phyloP scores from a whole-genome alignment of 176 grass and related monocot genomes.

The Bromus sterilis region DNA sequence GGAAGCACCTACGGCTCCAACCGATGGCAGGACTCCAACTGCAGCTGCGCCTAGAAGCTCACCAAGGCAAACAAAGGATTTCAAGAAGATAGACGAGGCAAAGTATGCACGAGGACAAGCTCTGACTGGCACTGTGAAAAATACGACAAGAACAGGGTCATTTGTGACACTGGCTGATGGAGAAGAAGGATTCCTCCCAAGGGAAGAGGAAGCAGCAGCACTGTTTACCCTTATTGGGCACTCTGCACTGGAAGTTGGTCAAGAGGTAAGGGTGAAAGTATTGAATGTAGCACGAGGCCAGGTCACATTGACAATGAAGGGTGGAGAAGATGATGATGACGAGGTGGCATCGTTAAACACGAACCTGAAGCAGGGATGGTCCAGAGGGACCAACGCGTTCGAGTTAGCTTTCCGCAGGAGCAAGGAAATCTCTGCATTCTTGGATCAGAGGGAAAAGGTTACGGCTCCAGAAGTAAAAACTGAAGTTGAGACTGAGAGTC shows the following conservation, averaged over 20 bases:
- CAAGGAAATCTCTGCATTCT: conserved; percentile 63
- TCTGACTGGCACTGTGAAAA: conserved; percentile 58
- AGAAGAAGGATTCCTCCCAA: conserved; percentile 82
- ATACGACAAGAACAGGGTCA: conserved; percentile 53
- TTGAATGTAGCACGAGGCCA: conserved; percentile 55
- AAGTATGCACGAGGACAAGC: conserved; percentile 51
- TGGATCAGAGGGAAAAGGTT: conserved; percentile 49
- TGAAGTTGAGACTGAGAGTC: conserved; percentile 22
- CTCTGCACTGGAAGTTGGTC: conserved; percentile 53
- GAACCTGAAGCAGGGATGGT: conserved; percentile 52
- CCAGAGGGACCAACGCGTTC: conserved; percentile 38
- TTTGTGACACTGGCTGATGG: conserved; percentile 66
- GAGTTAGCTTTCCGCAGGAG: conserved; percentile 63
- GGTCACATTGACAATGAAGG: conserved; percentile 84
- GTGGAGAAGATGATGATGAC: conserved; percentile 52
- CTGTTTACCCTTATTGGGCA: conserved; percentile 57
- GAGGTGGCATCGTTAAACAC: conserved; percentile 43
- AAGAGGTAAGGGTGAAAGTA: conserved; percentile 67
- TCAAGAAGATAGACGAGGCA: conserved; percentile 17
- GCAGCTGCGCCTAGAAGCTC: conserved; percentile 32
- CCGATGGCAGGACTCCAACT: conserved; percentile 21
- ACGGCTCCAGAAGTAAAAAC: conserved; percentile 24
- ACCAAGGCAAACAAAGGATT: conserved; percentile 44
- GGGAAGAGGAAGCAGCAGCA: conserved; percentile 61
- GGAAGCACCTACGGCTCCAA: conserved; percentile 39